Evolutionary conservation across 2,329 filamentous ascomycete species (phyloP).

Genomic region (Aspergillus neotritici): DNA sequence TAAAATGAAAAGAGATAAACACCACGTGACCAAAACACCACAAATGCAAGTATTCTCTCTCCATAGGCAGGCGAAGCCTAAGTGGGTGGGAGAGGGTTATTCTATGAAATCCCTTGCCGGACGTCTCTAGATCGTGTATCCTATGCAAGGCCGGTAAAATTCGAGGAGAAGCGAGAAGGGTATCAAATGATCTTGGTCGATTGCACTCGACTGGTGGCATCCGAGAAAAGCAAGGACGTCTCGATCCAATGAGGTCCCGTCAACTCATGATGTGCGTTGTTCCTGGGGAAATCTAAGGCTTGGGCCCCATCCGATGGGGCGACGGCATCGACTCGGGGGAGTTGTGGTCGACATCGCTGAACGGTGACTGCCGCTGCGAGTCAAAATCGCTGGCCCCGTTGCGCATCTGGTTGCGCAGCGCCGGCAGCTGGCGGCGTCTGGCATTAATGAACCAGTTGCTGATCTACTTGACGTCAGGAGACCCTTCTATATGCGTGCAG

Average conservation of each 20-base stretch:
- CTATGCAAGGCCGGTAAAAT: slow-evolving; percentile 11
- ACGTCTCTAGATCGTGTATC: slow-evolving; percentile 2
- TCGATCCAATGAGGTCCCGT: slow-evolving; percentile 6
- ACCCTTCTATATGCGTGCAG: neutral
- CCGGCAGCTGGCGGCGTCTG: slow-evolving; percentile 43
- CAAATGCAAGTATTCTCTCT: slow-evolving; percentile 11
- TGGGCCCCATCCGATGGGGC: slow-evolving; percentile 19
- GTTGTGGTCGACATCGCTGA: slow-evolving; percentile 31
- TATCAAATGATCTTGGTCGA: slow-evolving; percentile 25
- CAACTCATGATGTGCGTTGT: slow-evolving; percentile 11
- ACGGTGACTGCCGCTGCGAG: slow-evolving; percentile 29
- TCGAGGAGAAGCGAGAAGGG: slow-evolving; percentile 20
- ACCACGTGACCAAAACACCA: slow-evolving; percentile 12
- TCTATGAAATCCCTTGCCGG: neutral
- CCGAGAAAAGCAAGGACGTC: slow-evolving; percentile 9
- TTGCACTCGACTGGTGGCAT: slow-evolving; percentile 16
- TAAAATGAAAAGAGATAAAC: slow-evolving; percentile 3
- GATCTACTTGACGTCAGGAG: slow-evolving; percentile 32
- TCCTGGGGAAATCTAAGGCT: neutral
- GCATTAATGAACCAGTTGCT: slow-evolving; percentile 53
- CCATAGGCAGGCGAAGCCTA: too few species aligned
- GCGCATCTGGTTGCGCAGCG: slow-evolving; percentile 42
- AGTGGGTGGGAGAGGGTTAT: too few species aligned
- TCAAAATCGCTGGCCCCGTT: slow-evolving; percentile 27
- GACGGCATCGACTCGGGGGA: slow-evolving; percentile 24